Conservation (phyloP, 2,329 filamentous ascomycete species). For the Dothiorella sarmentorum region DNA sequence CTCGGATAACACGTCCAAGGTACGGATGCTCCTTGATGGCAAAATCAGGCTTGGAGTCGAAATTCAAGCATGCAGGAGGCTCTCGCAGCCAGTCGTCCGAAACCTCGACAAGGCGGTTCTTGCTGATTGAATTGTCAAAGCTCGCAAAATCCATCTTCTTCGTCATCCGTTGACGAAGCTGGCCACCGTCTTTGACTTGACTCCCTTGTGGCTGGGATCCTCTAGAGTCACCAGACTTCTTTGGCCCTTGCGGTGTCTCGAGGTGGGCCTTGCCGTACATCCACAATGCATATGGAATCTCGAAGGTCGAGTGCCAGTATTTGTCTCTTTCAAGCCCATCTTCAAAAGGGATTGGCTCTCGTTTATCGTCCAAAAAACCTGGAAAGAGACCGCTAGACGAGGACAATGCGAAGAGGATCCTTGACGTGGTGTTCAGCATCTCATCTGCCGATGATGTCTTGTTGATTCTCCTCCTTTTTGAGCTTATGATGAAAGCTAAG, state of each 20-base stretch:
- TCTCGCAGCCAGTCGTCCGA: conserved; percentile 17
- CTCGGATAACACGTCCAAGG: too few relatives aligned
- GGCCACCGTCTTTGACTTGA: neutral
- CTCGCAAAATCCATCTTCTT: neutral
- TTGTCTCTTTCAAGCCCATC: neutral
- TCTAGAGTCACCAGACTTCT: neutral
- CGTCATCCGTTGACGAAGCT: neutral
- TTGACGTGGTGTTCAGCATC: neutral
- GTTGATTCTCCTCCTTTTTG: neutral
- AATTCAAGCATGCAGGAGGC: neutral
- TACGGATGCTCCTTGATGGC: neutral
- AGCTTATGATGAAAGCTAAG: neutral
- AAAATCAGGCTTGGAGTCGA: neutral
- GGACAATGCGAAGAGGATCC: neutral
- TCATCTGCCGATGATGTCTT: neutral
- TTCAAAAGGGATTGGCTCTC: neutral
- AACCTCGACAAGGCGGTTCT: conserved; percentile 8
- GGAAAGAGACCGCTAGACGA: neutral
- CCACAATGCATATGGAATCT: conserved; percentile 18
- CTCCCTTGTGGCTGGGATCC: neutral
- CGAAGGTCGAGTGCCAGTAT: conserved; percentile 13
- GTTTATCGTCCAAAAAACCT: neutral
- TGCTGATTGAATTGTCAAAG: neutral
- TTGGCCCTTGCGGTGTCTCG: rapidly evolving
- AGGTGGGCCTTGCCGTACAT: neutral